Percentiles rank a stretch among this genome's conserved stretches.
Conservation (phyloP, 169 alveolate genomes). For the Plasmodium coatneyi region DNA sequence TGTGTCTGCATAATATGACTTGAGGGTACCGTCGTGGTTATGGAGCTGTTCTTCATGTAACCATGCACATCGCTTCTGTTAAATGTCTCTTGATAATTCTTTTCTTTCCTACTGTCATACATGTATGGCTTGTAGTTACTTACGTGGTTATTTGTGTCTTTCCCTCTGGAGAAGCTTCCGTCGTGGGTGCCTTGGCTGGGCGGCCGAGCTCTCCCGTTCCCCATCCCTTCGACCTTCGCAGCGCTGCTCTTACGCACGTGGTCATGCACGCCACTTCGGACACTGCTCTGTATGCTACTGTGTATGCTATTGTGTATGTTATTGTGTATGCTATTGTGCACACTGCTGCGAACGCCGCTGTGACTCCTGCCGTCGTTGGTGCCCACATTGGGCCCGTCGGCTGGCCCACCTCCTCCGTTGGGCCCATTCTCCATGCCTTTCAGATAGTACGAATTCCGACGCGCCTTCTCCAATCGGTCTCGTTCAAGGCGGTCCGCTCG, state of each 20-base stretch:
- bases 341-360: slow-evolving; percentile 1
- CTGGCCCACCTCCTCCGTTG: background rate
- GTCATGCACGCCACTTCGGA: background rate
- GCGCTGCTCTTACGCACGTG: background rate
- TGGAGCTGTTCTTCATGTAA: slow-evolving; percentile 21
- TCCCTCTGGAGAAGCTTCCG: slow-evolving; percentile 20
- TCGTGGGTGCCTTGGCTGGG: slow-evolving; percentile 18
- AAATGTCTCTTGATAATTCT: slow-evolving; percentile 11
- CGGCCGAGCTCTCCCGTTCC: background rate
- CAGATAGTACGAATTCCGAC: background rate
- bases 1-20: slow-evolving; percentile 16
- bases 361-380: background rate
- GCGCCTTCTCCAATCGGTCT: background rate
- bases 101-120: slow-evolving; percentile 10
- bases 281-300: background rate
- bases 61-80: slow-evolving; percentile 17
- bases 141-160: slow-evolving; percentile 25
- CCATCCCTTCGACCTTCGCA: background rate
- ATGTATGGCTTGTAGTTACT: slow-evolving; percentile 23
- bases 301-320: too few relatives aligned
- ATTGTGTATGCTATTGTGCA: background rate
- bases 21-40: background rate
- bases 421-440: background rate
- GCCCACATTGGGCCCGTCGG: background rate
- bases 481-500: background rate